These are phyloP conservation scores for Hortiboletus campestris DNA, from an alignment of 768 basidiomycete species.

Conservation along the genomic window DNA sequence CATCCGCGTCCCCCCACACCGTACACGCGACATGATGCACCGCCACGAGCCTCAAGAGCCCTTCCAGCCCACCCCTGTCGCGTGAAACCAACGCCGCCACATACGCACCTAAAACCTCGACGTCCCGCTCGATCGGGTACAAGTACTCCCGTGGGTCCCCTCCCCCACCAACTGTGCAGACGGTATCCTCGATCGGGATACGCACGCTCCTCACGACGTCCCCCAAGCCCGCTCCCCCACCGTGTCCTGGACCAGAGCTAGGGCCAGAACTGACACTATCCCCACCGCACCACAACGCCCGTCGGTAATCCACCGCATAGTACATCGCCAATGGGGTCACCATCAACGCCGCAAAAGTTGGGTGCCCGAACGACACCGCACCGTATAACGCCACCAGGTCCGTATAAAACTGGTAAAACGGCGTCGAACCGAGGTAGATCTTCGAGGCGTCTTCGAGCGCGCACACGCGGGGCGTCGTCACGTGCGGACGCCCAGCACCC, in stretches of 20 bases:
- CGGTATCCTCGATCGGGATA: conserved; percentile 47
- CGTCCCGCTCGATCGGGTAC: conserved; percentile 66
- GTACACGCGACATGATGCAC: conserved; percentile 76
- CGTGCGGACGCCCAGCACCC: background rate
- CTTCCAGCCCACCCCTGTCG: conserved; percentile 38
- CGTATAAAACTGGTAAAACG: conserved; percentile 93
- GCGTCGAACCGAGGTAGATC: conserved; percentile 60
- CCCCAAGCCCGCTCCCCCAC: background rate
- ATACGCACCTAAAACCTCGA: conserved; percentile 62
- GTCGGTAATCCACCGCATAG: conserved; percentile 81
- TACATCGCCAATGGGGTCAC: conserved; percentile 73
- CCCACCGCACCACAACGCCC: conserved; percentile 80
- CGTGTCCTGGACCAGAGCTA: background rate
- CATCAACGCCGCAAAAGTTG: conserved; percentile 70
- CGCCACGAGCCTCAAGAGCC: conserved; percentile 65
- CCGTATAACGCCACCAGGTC: conserved; percentile 92
- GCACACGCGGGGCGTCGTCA: conserved; percentile 11
- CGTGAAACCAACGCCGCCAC: conserved; percentile 45
- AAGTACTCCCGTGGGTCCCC: conserved; percentile 57
- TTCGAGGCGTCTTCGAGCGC: conserved; percentile 53
- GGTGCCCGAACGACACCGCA: conserved; percentile 83
- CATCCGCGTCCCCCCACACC: conserved; percentile 66
- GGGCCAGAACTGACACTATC: conserved; percentile 18
- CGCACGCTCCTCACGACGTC: conserved; percentile 54
- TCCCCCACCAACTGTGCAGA: conserved; percentile 26